Conservation (phyloP, 1,284 basidiomycete genomes). For the Naganishia cerealis region DNA sequence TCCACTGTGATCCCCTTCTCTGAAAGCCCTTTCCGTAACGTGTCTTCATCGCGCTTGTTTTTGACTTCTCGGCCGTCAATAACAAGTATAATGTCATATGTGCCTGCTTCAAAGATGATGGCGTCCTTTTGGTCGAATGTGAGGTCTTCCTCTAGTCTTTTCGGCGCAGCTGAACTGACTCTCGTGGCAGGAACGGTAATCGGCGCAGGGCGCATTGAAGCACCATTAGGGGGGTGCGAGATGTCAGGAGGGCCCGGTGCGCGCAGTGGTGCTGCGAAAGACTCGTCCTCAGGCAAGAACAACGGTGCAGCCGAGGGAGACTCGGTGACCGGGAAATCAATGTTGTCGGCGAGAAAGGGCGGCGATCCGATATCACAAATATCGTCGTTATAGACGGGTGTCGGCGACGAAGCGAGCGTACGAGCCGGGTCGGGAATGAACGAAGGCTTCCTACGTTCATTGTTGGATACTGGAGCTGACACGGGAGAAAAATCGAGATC, state of each 20-base stretch:
- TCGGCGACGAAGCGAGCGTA: not conserved
- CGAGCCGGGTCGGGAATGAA: constrained; percentile 14
- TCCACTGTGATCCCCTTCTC: constrained; percentile 56
- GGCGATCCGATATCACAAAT: constrained; percentile 4
- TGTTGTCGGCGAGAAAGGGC: constrained; percentile 14
- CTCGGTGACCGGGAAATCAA: not conserved
- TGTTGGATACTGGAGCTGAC: not conserved
- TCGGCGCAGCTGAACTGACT: not conserved
- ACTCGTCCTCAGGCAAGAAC: constrained; percentile 22
- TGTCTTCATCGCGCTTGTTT: constrained; percentile 50
- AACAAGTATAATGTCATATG: constrained; percentile 59
- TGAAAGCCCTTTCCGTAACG: constrained; percentile 40
- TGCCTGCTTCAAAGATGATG: constrained; percentile 54
- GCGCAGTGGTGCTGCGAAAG: not conserved
- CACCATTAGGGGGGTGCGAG: not conserved
- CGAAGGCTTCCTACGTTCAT: not conserved
- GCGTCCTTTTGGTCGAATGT: constrained; percentile 48
- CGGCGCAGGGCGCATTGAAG: constrained; percentile 2
- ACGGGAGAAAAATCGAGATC: constrained; percentile 20
- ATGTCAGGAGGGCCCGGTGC: not conserved
- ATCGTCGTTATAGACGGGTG: not conserved
- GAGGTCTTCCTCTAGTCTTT: not conserved
- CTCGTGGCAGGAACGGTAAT: not conserved
- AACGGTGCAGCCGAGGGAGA: not conserved
- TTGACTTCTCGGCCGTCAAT: constrained; percentile 61